Conservation (phyloP, 2,329 filamentous ascomycete genomes). For the Colletotrichum scovillei region DNA sequence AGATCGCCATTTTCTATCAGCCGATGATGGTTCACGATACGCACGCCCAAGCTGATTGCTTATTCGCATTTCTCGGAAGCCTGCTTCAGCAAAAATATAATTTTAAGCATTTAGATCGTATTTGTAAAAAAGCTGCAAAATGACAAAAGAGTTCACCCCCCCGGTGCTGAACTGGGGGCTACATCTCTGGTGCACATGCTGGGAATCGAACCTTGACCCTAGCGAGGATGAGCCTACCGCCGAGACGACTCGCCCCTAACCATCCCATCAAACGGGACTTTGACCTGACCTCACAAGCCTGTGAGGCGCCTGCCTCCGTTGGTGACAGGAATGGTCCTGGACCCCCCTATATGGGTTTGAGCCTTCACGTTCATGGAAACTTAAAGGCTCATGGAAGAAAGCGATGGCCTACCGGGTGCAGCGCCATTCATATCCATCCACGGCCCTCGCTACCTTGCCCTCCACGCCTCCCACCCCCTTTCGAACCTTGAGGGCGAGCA, state of each 20-base stretch:
- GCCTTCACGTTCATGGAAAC: not conserved
- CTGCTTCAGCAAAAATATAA: accelerated
- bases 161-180: not conserved
- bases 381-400: not conserved
- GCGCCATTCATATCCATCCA: not conserved
- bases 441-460: not conserved
- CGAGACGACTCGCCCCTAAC: not conserved
- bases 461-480: not conserved
- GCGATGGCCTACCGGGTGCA: not conserved
- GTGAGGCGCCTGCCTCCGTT: slow-evolving; percentile 1
- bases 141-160: slow-evolving; percentile 10
- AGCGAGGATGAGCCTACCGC: not conserved
- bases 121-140: too few relatives aligned
- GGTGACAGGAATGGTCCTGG: not conserved
- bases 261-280: not conserved
- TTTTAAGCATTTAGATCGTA: not conserved
- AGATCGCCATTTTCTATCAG: not conserved
- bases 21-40: not conserved
- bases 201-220: not conserved
- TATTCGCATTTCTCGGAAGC: not conserved
- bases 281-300: slow-evolving; percentile 14
- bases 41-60: not conserved
- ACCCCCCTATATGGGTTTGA: not conserved
- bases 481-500: not conserved
- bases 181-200: not conserved